These are phyloP conservation scores for Filobasidium wieringae DNA, from an alignment of 768 basidiomycete species.

Conservation along the genomic window DNA sequence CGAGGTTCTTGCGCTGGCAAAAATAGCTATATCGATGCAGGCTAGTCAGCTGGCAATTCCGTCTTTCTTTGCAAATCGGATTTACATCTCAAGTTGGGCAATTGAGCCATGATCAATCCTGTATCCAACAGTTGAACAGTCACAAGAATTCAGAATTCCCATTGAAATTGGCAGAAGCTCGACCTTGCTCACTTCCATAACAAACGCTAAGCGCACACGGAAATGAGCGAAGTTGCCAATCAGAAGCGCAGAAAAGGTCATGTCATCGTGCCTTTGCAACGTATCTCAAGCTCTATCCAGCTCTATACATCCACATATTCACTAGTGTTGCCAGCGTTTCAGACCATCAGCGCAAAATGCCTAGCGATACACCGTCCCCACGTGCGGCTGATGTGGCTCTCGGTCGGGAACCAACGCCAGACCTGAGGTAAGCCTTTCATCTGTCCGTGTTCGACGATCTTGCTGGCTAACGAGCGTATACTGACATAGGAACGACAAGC, in stretches of 20 bases:
- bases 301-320: not conserved
- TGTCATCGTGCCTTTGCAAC: too few relatives aligned
- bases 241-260: not conserved
- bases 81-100: too few relatives aligned
- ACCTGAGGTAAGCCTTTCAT: conserved; percentile 42
- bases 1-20: conserved; percentile 34
- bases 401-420: conserved; percentile 27
- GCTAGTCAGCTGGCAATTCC: too few relatives aligned
- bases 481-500: not conserved
- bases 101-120: too few relatives aligned
- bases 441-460: conserved; percentile 11
- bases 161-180: too few relatives aligned
- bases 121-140: too few relatives aligned
- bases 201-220: too few relatives aligned
- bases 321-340: not conserved
- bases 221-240: too few relatives aligned
- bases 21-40: too few relatives aligned
- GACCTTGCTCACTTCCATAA: too few relatives aligned
- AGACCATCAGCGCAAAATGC: not conserved
- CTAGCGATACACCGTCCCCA: conserved; percentile 9
- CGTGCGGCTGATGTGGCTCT: not conserved
- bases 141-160: too few relatives aligned
- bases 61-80: too few relatives aligned
- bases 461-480: conserved; percentile 20
- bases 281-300: not conserved